Percentiles rank a stretch among this genome's conserved stretches.
These are phyloP conservation scores for Scutellaria baicalensis DNA, from an alignment of 257 asterid genomes.

Conservation along the genomic window DNA sequence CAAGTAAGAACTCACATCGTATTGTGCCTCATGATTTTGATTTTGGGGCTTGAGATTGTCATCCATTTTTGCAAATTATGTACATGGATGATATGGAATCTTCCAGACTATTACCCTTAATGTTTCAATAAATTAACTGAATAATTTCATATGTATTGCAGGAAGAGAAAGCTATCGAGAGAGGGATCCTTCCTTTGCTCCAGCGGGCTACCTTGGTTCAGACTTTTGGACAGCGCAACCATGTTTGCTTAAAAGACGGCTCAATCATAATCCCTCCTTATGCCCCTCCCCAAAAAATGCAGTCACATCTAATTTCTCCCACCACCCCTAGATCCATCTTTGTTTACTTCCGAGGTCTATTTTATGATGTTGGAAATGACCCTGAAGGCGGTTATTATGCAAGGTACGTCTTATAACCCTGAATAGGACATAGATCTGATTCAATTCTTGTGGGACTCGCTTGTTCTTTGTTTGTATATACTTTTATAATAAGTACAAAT, in stretches of 20 bases:
- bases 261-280: constrained; percentile 84
- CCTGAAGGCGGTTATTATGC: constrained; percentile 96
- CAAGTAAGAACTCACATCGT: constrained; percentile 32
- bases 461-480: not conserved
- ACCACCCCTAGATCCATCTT: constrained; percentile 83
- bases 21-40: not conserved
- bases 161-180: constrained; percentile 94
- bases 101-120: not conserved
- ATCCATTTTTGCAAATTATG: not conserved
- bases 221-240: constrained; percentile 87
- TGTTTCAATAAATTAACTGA: not conserved
- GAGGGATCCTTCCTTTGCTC: constrained; percentile 79
- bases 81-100: not conserved
- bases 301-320: constrained; percentile 79
- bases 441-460: not conserved
- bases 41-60: not conserved
- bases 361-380: constrained; percentile 74
- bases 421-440: not conserved
- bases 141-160: constrained; percentile 14
- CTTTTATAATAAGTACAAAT: not conserved
- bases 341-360: constrained; percentile 87
- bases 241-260: constrained; percentile 78
- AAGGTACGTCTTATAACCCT: constrained; percentile 31
- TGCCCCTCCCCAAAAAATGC: constrained; percentile 95
- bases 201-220: constrained; percentile 85